A percentile compares a stretch with the other conserved stretches of the same genome.
Evolutionary conservation across 2,329 filamentous ascomycete genomes (phyloP).

Genomic region (Verticillium dahliae): DNA sequence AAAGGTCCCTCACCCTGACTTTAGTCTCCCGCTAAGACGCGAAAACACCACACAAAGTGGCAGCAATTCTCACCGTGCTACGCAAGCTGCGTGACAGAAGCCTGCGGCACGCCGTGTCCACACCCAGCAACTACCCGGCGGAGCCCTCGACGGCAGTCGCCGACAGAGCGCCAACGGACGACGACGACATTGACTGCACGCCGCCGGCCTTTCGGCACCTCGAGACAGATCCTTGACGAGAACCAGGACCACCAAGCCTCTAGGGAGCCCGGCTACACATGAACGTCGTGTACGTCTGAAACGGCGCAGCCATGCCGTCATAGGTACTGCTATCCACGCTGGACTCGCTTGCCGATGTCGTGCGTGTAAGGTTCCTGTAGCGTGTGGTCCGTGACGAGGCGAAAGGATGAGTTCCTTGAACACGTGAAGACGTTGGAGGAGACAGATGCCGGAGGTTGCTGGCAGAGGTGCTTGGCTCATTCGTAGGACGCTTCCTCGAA

Average conservation of each 20-base stretch:
- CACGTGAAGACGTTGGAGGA: not conserved
- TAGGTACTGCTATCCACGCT: slow-evolving; percentile 9
- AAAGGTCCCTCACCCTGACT: no score
- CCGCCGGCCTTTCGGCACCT: no score
- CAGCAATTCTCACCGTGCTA: slow-evolving; percentile 7
- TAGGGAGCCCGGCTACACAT: not conserved
- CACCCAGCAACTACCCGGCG: slow-evolving; percentile 4
- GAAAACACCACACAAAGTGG: not conserved
- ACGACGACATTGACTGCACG: no score
- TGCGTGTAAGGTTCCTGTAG: slow-evolving; percentile 7
- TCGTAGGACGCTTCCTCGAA: slow-evolving; percentile 5
- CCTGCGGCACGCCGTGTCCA: slow-evolving; percentile 6
- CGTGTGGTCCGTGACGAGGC: not conserved
- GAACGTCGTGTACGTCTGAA: slow-evolving; percentile 12
- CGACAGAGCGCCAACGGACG: not conserved
- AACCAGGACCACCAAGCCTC: not conserved
- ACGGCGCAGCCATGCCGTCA: slow-evolving; percentile 12
- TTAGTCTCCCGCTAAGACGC: no score
- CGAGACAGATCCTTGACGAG: not conserved
- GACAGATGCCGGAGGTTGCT: slow-evolving; percentile 4
- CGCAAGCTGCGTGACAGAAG: slow-evolving; percentile 11
- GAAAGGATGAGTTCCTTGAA: not conserved
- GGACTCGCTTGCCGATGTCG: slow-evolving; percentile 5
- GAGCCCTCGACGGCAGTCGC: not conserved
- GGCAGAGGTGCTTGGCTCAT: slow-evolving; percentile 11